Evolutionary conservation across 805 yeast genomes (phyloP), one percentile per base, ranked within the genome.

Genomic region (Candida odintsovae): DNA sequence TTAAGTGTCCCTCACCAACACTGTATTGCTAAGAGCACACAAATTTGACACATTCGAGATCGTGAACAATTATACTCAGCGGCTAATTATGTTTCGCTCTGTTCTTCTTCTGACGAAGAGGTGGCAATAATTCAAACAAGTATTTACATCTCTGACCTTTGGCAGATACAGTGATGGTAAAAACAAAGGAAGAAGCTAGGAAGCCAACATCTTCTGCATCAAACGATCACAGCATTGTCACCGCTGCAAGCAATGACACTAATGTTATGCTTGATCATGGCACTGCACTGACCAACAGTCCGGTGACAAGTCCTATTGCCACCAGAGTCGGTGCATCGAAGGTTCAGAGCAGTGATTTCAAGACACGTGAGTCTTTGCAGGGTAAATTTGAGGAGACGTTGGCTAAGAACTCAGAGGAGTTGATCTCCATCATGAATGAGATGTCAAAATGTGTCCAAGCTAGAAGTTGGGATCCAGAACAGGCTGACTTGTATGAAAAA

Each of bases 371-470:
- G 35, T 29, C 41, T 5, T 26, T 40, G 9, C 22, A 44, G 2
- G 29, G 26, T 11, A 39, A 37, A 33, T 49, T 47, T 20, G 28
- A 31, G 11, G 40, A 29, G 13, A 18, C 37, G 1, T 35, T 47
- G 21, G 13, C 22, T 5, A 23, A 35, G 6, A 39, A 38, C 13
- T 39, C 43, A 11, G 25, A 35, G 13, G 50, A 39, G 26, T 28
- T 49, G 41, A 41, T 49, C 16, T 21, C 45, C 3, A 35, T 49
- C 4, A 47, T 49, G 47, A 44, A 42, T 15, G 35, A 37, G 13
- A 10, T 49, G 16, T 39, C 35, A 15, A 23, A 36, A 6, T 35
- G 28, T 21, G 21, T 44, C n/a, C 35, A 35, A 33, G 36, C 20
- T 11, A 33, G 7, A 33, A 20, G 13, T 16, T 33, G 36, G 36